These are phyloP conservation scores for Rhizopus delemar DNA, from an alignment of 371 early-diverging fungal genomes.

Conservation along the genomic window DNA sequence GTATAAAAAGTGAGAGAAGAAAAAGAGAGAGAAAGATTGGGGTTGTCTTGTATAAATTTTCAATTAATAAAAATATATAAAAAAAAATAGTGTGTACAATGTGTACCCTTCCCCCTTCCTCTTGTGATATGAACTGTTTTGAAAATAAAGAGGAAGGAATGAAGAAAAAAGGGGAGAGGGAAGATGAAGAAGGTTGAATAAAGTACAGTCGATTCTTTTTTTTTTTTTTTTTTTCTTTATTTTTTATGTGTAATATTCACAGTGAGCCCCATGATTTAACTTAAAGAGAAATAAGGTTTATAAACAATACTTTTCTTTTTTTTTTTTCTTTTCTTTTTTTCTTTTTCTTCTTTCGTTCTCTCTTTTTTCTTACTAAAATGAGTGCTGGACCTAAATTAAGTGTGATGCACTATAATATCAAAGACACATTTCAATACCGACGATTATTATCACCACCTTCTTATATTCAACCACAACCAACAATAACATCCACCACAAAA, in stretches of 20 bases:
- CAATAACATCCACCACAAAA: conserved; percentile 1
- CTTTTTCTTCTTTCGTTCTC: conserved; percentile 10
- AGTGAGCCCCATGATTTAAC: conserved; percentile 6
- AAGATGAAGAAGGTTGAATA: no score
- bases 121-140: neutral
- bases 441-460: conserved; percentile 4
- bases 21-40: no score
- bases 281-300: neutral
- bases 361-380: conserved; percentile 14
- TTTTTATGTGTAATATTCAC: no score
- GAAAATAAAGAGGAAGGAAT: no score
- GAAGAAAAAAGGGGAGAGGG: no score
- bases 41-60: no score
- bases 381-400: conserved; percentile 20
- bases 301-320: conserved; percentile 5
- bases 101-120: neutral
- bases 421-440: no score
- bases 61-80: no score
- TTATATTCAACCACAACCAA: neutral
- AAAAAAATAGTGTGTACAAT: neutral
- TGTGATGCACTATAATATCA: conserved; percentile 2
- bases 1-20: neutral
- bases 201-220: no score
- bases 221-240: no score
- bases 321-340: conserved; percentile 10